These are phyloP conservation scores for Solanum ossicruentum DNA, from an alignment of 257 asterid species.

Conservation along the genomic window DNA sequence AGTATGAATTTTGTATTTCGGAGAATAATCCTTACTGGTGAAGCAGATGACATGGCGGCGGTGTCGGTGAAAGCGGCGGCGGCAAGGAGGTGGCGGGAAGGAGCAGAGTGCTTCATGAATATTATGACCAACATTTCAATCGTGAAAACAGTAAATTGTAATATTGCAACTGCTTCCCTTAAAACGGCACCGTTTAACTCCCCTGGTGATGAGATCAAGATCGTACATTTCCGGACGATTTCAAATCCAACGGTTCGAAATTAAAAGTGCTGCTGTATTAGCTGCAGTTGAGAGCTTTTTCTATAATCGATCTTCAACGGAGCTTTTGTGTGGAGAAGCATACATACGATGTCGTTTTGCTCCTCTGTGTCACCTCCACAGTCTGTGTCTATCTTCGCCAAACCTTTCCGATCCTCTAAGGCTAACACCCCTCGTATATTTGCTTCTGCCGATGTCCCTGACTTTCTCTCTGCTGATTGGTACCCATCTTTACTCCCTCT, in stretches of 20 bases:
- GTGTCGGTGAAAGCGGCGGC: conserved; percentile 17
- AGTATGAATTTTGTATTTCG: not conserved
- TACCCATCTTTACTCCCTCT: conserved; percentile 7
- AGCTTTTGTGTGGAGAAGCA: not conserved
- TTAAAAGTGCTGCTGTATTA: not conserved
- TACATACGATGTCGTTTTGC: conserved; percentile 39
- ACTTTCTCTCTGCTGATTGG: conserved; percentile 79
- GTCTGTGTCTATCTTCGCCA: conserved; percentile 3
- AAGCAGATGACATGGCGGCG: conserved; percentile 37
- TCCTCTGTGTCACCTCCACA: conserved; percentile 16
- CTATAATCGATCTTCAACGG: not conserved
- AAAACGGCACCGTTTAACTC: not conserved
- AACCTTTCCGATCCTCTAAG: conserved; percentile 16
- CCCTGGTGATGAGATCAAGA: not conserved
- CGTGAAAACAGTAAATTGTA: not conserved
- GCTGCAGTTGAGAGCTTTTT: not conserved
- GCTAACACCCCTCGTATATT: conserved; percentile 20
- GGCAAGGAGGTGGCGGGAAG: conserved; percentile 31
- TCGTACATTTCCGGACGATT: not conserved
- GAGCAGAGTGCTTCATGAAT: conserved; percentile 42
- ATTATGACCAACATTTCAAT: not conserved
- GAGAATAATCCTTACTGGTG: conserved; percentile 20
- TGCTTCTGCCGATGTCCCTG: conserved; percentile 81
- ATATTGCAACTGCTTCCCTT: not conserved
- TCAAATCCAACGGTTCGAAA: not conserved